Percentiles rank a stretch among this genome's conserved stretches.
Evolutionary conservation across 139 green algal genomes (phyloP).

Genomic region (Monoraphidium neglectum): DNA sequence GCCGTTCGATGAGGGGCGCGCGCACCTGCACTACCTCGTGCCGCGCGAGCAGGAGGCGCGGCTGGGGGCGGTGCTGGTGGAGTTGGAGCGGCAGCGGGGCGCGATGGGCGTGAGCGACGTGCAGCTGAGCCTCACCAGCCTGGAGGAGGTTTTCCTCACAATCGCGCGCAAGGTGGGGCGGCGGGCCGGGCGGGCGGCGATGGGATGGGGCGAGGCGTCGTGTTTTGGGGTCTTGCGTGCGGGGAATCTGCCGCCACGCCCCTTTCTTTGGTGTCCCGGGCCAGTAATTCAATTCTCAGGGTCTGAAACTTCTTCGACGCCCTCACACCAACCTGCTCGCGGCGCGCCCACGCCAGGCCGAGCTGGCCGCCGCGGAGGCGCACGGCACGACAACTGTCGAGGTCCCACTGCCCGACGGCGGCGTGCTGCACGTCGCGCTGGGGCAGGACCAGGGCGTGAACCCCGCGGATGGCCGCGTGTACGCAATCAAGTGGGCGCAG

Average conservation of each 20-base stretch:
- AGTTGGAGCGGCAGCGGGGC: conserved; percentile 52
- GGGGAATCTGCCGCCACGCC: too few relatives aligned
- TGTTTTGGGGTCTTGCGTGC: too few relatives aligned
- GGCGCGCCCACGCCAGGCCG: too few relatives aligned
- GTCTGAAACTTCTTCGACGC: too few relatives aligned
- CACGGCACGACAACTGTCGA: conserved; percentile 34
- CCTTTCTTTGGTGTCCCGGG: too few relatives aligned
- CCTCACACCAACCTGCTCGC: too few relatives aligned
- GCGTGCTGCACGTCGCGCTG: conserved; percentile 47
- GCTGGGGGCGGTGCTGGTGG: conserved; percentile 60
- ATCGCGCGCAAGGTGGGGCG: conserved; percentile 66
- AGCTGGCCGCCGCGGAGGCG: conserved; percentile 60
- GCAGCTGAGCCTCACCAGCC: conserved; percentile 66
- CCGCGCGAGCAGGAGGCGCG: conserved; percentile 43
- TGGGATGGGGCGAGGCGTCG: neutral
- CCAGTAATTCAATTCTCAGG: too few relatives aligned
- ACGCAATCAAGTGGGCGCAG: conserved; percentile 64
- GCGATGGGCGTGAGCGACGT: conserved; percentile 68
- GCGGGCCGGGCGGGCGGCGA: too few relatives aligned
- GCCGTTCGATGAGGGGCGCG: conserved; percentile 59
- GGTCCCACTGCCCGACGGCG: conserved; percentile 43
- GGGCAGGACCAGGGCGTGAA: conserved; percentile 50
- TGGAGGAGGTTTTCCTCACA: conserved; percentile 88
- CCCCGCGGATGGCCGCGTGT: conserved; percentile 30
- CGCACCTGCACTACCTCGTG: conserved; percentile 73